These are phyloP conservation scores for Pisolithus marmoratus DNA, from an alignment of 768 basidiomycete genomes.

Conservation along the genomic window DNA sequence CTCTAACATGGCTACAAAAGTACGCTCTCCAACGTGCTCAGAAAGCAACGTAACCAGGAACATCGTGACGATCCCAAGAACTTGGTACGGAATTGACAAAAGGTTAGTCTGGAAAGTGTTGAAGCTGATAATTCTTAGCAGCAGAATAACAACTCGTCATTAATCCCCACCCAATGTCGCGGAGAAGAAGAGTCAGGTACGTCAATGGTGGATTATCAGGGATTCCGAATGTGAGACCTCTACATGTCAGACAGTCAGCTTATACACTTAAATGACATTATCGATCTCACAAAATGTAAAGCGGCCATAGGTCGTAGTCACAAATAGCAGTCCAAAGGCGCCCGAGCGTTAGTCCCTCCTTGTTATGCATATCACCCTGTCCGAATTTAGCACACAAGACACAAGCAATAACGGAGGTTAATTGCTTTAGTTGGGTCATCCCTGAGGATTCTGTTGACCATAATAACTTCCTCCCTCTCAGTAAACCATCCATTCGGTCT, in stretches of 20 bases:
- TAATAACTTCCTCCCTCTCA: constrained; percentile 54
- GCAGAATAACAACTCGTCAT: neutral
- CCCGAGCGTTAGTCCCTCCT: constrained; percentile 47
- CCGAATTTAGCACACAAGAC: neutral
- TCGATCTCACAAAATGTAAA: constrained; percentile 45
- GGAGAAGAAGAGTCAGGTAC: constrained; percentile 56
- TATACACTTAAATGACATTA: neutral
- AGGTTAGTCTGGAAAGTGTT: constrained; percentile 56
- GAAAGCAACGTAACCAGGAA: constrained; percentile 44
- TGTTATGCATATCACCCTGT: constrained; percentile 65
- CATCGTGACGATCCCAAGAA: constrained; percentile 49
- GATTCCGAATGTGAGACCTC: constrained; percentile 50
- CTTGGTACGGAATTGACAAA: constrained; percentile 51
- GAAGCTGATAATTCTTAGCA: constrained; percentile 34
- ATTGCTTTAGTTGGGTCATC: constrained; percentile 56
- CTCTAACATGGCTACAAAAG: constrained; percentile 47
- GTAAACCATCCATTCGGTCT: constrained; percentile 61
- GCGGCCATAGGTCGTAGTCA: constrained; percentile 63
- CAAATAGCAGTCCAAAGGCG: constrained; percentile 48
- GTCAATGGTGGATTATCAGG: constrained; percentile 41
- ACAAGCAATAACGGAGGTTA: neutral
- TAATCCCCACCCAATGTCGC: constrained; percentile 40
- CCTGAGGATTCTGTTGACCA: constrained; percentile 52
- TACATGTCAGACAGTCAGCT: constrained; percentile 11
- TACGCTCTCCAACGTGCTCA: constrained; percentile 48